Evolutionary conservation across 2,329 filamentous ascomycete species (phyloP).

Genomic region (Fusarium sp.): DNA sequence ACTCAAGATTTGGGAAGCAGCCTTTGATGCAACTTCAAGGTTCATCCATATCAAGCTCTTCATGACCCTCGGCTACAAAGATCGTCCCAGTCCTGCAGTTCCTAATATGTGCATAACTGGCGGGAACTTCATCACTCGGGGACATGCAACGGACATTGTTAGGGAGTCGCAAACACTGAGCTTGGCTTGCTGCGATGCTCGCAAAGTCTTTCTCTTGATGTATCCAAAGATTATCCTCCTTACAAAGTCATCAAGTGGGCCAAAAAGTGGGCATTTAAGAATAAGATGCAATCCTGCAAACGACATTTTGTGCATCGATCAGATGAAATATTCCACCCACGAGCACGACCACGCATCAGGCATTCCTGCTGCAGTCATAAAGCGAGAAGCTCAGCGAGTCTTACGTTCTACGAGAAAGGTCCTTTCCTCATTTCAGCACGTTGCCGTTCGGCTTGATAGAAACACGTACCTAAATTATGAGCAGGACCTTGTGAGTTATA

Average conservation of each 20-base stretch:
- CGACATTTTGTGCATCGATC: background rate
- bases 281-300: background rate
- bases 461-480: too few species aligned
- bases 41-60: background rate
- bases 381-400: background rate
- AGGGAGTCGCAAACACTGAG: background rate
- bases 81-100: too few species aligned
- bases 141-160: background rate
- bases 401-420: accelerated
- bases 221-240: background rate
- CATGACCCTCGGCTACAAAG: background rate
- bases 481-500: too few species aligned
- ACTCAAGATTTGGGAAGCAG: background rate
- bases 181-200: background rate
- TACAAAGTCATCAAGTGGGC: too few species aligned
- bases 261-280: background rate
- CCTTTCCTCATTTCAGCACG: background rate
- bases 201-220: background rate
- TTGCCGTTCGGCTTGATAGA: background rate
- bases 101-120: background rate
- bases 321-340: too few species aligned
- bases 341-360: too few species aligned
- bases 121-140: background rate
- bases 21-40: background rate
- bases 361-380: too few species aligned